Conservation (phyloP, 2,329 filamentous ascomycete species). For the Coleophoma cylindrospora region DNA sequence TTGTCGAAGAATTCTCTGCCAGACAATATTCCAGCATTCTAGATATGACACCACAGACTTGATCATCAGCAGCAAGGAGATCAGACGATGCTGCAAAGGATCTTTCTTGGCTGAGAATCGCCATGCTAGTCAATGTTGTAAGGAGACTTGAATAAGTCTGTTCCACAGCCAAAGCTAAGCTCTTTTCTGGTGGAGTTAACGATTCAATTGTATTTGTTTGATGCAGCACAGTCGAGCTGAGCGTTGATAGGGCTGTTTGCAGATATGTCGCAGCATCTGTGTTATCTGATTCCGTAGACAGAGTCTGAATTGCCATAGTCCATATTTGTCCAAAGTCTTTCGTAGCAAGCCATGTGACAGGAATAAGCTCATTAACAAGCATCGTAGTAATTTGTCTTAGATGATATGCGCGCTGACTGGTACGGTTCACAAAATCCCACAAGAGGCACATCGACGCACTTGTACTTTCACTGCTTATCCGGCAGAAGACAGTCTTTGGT, state of each 20-base stretch:
- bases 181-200: not conserved
- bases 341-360: slow-evolving; percentile 39
- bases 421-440: slow-evolving; percentile 27
- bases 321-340: slow-evolving; percentile 35
- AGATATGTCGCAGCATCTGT: slow-evolving; percentile 33
- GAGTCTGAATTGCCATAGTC: slow-evolving; percentile 29
- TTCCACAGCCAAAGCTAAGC: slow-evolving; percentile 13
- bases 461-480: slow-evolving; percentile 19
- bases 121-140: slow-evolving; percentile 33
- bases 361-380: slow-evolving; percentile 30
- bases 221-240: slow-evolving; percentile 10
- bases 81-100: not conserved
- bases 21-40: slow-evolving; percentile 12
- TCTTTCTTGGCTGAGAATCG: slow-evolving; percentile 19
- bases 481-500: slow-evolving; percentile 28
- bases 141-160: slow-evolving; percentile 37
- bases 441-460: slow-evolving; percentile 30
- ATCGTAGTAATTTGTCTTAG: slow-evolving; percentile 33
- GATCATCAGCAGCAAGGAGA: slow-evolving; percentile 1
- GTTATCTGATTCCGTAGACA: slow-evolving; percentile 28
- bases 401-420: slow-evolving; percentile 26
- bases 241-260: slow-evolving; percentile 26
- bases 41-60: slow-evolving; percentile 2
- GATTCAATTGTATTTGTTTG: not conserved
- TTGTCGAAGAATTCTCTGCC: not conserved